A percentile compares a stretch with the other conserved stretches of the same genome.
Conservation (phyloP, 2,329 filamentous ascomycete genomes). For the Acephala macrosclerotiorum region DNA sequence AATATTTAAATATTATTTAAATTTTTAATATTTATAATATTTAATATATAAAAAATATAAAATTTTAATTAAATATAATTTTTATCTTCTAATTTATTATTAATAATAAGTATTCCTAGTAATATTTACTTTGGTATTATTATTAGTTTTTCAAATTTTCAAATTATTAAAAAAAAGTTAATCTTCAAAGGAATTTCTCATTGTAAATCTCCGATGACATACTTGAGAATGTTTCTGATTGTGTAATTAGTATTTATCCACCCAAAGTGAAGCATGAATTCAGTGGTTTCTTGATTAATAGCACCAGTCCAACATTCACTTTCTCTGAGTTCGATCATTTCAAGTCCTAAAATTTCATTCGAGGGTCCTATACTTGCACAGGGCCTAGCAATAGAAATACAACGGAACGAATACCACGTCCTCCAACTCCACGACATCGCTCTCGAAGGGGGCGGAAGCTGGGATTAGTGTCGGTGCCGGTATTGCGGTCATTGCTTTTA, state of each 20-base stretch:
- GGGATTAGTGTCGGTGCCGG: background rate
- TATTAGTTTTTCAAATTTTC: background rate
- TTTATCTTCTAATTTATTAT: no score
- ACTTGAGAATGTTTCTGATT: background rate
- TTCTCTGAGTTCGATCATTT: background rate
- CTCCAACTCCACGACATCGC: background rate
- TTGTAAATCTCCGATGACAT: background rate
- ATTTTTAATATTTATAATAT: no score
- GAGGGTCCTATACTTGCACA: background rate
- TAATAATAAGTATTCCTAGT: no score
- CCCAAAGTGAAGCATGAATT: background rate
- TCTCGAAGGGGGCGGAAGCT: background rate
- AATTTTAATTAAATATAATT: no score
- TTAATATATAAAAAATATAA: no score
- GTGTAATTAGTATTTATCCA: background rate
- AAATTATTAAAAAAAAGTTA: background rate
- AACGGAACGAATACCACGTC: background rate
- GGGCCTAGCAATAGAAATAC: background rate
- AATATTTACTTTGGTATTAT: background rate
- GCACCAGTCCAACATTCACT: background rate
- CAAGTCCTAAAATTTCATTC: background rate
- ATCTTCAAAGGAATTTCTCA: background rate
- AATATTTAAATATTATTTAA: no score
- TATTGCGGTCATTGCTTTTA: background rate
- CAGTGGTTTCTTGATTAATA: conserved; percentile 2